Conservation (phyloP, 805 yeast genomes). For the Schizosaccharomyces osmophilus region DNA sequence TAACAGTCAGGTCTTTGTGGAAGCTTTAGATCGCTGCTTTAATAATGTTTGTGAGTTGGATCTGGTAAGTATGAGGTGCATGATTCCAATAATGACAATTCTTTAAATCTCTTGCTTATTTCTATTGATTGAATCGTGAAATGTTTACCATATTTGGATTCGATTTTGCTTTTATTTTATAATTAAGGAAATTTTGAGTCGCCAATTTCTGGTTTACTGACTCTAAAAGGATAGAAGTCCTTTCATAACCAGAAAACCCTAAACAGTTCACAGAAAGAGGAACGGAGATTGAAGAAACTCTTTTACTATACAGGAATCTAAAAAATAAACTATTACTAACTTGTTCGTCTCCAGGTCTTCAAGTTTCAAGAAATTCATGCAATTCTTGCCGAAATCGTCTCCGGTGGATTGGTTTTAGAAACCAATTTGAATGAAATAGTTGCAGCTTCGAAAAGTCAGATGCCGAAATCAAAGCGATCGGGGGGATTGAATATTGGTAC, state of each 20-base stretch:
- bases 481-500: background rate
- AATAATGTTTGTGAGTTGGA: conserved; percentile 87
- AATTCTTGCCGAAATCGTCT: conserved; percentile 63
- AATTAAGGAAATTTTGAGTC: background rate
- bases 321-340: background rate
- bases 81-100: background rate
- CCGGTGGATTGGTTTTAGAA: conserved; percentile 95
- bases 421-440: conserved; percentile 66
- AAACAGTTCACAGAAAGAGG: background rate
- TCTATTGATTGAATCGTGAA: background rate
- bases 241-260: no score
- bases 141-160: background rate
- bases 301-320: background rate
- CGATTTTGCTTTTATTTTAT: background rate
- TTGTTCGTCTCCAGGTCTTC: background rate
- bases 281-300: background rate
- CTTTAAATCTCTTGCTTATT: background rate
- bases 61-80: conserved; percentile 78
- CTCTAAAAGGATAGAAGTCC: no score
- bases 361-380: conserved; percentile 55
- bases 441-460: conserved; percentile 21
- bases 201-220: background rate
- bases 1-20: conserved; percentile 46
- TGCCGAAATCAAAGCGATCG: background rate
- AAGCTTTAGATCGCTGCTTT: conserved; percentile 77